phyloP scores from a whole-genome alignment of 306 rosid species.

The Castanea sativa region DNA sequence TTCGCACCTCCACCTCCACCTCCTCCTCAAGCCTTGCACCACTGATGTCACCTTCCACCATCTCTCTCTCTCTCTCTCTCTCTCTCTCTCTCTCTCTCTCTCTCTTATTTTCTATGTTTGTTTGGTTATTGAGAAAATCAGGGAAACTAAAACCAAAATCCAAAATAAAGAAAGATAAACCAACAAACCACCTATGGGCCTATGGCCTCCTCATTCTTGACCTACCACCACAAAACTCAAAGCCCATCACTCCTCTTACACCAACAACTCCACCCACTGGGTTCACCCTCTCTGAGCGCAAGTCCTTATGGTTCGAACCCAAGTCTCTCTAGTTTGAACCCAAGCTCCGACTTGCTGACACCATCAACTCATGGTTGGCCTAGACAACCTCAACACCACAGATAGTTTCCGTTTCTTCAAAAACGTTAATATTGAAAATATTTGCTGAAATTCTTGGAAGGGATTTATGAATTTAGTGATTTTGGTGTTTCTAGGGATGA shows the following conservation, averaged over 20 bases:
- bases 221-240: conserved; percentile 33
- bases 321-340: conserved; percentile 28
- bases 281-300: conserved; percentile 37
- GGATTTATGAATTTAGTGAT: too few relatives aligned
- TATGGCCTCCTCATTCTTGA: conserved; percentile 86
- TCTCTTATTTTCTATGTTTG: too few relatives aligned
- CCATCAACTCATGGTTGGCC: conserved; percentile 89
- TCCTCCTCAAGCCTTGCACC: too few relatives aligned
- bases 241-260: background rate
- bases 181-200: background rate
- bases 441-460: too few relatives aligned
- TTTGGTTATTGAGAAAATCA: too few relatives aligned
- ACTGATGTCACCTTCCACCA: too few relatives aligned
- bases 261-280: conserved; percentile 44
- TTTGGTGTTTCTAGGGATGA: too few relatives aligned
- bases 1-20: too few relatives aligned
- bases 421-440: background rate
- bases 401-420: conserved; percentile 1
- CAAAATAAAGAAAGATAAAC: too few relatives aligned
- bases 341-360: conserved; percentile 42
- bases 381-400: conserved; percentile 45
- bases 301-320: conserved; percentile 36
- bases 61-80: too few relatives aligned
- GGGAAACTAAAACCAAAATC: too few relatives aligned
- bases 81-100: too few relatives aligned